These are phyloP conservation scores for Lactarius vividus DNA, from an alignment of 768 basidiomycete species.

Conservation along the genomic window DNA sequence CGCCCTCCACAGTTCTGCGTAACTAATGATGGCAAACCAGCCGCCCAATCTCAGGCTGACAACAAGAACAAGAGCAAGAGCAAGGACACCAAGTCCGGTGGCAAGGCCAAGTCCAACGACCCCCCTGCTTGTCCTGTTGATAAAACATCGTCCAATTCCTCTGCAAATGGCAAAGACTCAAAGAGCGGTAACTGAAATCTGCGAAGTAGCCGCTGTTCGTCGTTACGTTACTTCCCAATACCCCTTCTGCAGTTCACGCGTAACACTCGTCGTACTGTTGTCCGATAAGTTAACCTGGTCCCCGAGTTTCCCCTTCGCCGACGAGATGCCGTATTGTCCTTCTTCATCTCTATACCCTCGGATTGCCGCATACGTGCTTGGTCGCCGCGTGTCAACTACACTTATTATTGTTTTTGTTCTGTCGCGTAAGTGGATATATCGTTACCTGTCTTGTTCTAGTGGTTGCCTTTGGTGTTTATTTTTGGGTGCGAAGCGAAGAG, in stretches of 20 bases:
- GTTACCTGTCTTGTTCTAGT: background rate
- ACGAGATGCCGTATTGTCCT: background rate
- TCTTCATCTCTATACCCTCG: background rate
- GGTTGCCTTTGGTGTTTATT: background rate
- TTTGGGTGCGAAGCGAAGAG: background rate
- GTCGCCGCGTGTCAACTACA: background rate
- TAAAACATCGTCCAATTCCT: background rate
- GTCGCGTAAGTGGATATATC: background rate
- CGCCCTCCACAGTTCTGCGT: constrained; percentile 7
- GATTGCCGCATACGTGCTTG: background rate
- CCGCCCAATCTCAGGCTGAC: background rate
- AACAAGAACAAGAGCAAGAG: background rate
- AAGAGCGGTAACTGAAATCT: background rate
- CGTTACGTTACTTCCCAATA: background rate
- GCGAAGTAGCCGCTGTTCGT: background rate
- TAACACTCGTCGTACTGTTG: background rate
- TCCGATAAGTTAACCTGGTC: background rate
- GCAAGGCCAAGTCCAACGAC: background rate
- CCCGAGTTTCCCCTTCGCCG: no score
- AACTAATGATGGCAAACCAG: background rate
- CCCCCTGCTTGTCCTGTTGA: background rate
- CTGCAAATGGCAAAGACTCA: background rate
- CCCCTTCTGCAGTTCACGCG: background rate
- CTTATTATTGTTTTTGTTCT: background rate
- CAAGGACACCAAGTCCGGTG: background rate